Evolutionary conservation across 345 rosid genomes (phyloP), one percentile per base, ranked within the genome.

Genomic region (Sonneratia caseolaris): DNA sequence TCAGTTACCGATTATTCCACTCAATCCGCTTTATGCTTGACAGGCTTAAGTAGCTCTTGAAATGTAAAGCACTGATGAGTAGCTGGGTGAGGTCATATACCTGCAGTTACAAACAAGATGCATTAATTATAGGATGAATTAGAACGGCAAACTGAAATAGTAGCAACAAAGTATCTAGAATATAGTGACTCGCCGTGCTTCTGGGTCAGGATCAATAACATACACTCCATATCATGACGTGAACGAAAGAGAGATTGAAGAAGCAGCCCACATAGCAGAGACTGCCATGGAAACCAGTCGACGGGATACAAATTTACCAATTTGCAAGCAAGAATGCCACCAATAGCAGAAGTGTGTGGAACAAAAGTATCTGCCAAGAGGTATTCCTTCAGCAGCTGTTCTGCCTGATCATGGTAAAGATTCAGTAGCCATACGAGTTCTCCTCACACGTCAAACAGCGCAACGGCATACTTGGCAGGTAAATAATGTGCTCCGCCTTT

Each of bases 1-100:
- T 70, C 22, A 68, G 67, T 81, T 75, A 88, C 91, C 93, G 75
- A 75, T 88, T 88, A 73, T 81, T 85, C 93, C 93, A 88, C 75
- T 88, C 93, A 13, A 83, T 82, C 15, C 82, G 86, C 66, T 83
- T 86, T n/a, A 75, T 70, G 66, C 72, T 79, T 1, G 86, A 71
- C 59, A 88, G 83, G 77, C 78, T 80, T 67, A 82, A 70, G 80
- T 85, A 86, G 76, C 84, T 78, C 80, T 86, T 88, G 75, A 86
- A 84, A 78, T 88, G 81, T 79, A 82, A 38, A 32, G 76, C 71
- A 75, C 91, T 82, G 56, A 27, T 1, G 0, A 83, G 68, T 62
- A 85, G 72, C 59, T 85, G 83, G n/a, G 91, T 68, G 49, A 88
- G 81, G 77, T 88, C 89, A 80, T 88, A 86, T 59, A 84, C 84